Conservation (phyloP, 164 flowering plant genomes). For the Aristolochia californica region DNA sequence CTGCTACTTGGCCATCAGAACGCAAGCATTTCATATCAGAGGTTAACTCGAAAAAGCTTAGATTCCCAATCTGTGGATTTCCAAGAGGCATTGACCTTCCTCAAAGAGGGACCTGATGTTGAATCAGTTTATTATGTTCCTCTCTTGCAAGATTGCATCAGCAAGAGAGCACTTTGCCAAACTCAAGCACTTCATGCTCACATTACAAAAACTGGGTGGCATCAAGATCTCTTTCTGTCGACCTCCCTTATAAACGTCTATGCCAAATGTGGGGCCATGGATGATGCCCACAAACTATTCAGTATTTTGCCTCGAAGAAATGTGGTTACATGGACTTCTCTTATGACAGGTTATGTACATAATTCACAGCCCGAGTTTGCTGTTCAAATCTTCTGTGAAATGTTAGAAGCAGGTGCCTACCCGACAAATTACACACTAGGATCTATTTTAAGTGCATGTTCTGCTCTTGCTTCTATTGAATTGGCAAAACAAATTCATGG, state of each 20-base stretch:
- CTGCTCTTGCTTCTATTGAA: slow-evolving; percentile 25
- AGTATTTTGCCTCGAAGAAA: slow-evolving; percentile 42
- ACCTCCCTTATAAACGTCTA: slow-evolving; percentile 59
- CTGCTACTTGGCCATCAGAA: slow-evolving; percentile 16
- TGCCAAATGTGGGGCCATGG: slow-evolving; percentile 61
- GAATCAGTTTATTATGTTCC: slow-evolving; percentile 47
- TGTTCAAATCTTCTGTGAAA: slow-evolving; percentile 33
- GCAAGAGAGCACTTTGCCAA: slow-evolving; percentile 27
- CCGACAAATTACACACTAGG: slow-evolving; percentile 68
- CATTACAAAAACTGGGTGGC: slow-evolving; percentile 50
- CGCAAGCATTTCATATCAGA: slow-evolving; percentile 24
- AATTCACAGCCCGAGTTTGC: slow-evolving; percentile 47
- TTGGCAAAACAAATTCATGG: slow-evolving; percentile 66
- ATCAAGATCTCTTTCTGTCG: slow-evolving; percentile 35
- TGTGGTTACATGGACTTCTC: slow-evolving; percentile 62
- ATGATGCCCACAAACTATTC: slow-evolving; percentile 44
- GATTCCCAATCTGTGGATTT: slow-evolving; percentile 30
- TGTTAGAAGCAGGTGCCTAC: slow-evolving; percentile 56
- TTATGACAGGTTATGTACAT: slow-evolving; percentile 68
- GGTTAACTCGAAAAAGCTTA: slow-evolving; percentile 18
- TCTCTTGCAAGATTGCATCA: slow-evolving; percentile 51
- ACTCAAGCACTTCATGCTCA: slow-evolving; percentile 47
- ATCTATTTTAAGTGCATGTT: slow-evolving; percentile 49
- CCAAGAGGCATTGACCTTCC: slow-evolving; percentile 31
- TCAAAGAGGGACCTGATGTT: slow-evolving; percentile 24